Evolutionary conservation across 768 basidiomycete species (phyloP).

Genomic region (Lentinula lateritia): DNA sequence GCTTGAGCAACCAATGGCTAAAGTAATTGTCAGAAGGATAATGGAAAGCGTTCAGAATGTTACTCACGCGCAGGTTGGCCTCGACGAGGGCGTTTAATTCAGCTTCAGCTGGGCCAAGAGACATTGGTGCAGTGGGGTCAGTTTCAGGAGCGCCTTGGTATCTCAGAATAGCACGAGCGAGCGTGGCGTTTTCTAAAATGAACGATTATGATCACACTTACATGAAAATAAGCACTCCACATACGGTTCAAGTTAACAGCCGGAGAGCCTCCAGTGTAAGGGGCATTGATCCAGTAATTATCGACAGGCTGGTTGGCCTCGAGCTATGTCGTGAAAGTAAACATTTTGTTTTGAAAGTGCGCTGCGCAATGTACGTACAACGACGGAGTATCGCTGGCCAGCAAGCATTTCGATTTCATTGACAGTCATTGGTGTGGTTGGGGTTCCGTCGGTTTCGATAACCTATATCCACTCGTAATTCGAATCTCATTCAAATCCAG

Average conservation of each 20-base stretch:
- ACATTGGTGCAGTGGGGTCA: slow-evolving; percentile 28
- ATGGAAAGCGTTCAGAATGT: neutral
- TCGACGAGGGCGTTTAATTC: slow-evolving; percentile 5
- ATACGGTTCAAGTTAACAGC: slow-evolving; percentile 26
- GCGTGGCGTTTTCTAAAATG: slow-evolving; percentile 20
- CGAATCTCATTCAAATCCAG: slow-evolving; percentile 12
- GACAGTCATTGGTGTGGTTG: slow-evolving; percentile 11
- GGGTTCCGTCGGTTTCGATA: slow-evolving; percentile 35
- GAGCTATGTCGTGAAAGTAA: slow-evolving; percentile 6
- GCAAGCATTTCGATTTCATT: slow-evolving; percentile 4
- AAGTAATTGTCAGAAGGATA: neutral
- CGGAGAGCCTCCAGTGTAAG: slow-evolving; percentile 26
- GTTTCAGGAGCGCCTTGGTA: slow-evolving; percentile 29
- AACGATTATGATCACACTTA: neutral
- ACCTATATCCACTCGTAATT: slow-evolving; percentile 14
- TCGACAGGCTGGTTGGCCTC: slow-evolving; percentile 36
- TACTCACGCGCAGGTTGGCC: slow-evolving; percentile 10
- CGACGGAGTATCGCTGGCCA: slow-evolving; percentile 18
- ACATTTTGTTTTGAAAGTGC: too few species aligned
- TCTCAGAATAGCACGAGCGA: slow-evolving; percentile 29
- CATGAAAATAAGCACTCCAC: neutral
- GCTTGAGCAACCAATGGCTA: slow-evolving; percentile 14
- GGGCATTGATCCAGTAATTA: slow-evolving; percentile 42
- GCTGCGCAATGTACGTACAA: slow-evolving; percentile 2
- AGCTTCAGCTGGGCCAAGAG: slow-evolving; percentile 8